Evolutionary conservation across 2,329 filamentous ascomycete genomes (phyloP).

Genomic region (Cytospora piceae): DNA sequence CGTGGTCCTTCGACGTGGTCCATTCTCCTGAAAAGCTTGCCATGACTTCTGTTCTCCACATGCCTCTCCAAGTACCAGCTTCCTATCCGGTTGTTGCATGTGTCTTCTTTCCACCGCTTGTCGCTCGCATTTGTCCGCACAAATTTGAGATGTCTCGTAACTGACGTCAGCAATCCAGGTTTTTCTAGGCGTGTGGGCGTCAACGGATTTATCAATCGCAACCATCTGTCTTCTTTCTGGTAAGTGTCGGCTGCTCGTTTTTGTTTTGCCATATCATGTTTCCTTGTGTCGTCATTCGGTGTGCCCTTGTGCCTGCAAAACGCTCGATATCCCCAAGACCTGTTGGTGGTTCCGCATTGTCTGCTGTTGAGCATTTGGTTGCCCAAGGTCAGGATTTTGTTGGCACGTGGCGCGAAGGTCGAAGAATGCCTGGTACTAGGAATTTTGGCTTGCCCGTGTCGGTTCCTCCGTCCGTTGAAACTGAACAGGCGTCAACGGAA

Average conservation of each 20-base stretch:
- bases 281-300: neutral
- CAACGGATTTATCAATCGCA: neutral
- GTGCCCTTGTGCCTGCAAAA: neutral
- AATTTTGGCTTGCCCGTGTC: neutral
- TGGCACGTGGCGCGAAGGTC: neutral
- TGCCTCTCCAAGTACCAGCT: neutral
- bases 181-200: neutral
- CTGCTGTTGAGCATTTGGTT: neutral
- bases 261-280: neutral
- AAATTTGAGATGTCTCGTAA: neutral
- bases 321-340: neutral
- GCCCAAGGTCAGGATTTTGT: neutral
- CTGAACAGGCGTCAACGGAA: too few relatives aligned
- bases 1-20: neutral
- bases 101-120: neutral
- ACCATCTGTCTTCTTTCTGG: neutral
- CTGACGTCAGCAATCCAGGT: neutral
- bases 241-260: neutral
- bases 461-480: neutral
- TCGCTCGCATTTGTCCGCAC: neutral
- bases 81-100: neutral
- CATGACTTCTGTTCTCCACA: neutral
- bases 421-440: neutral
- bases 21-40: neutral
- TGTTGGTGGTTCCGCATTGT: neutral